Conservation (phyloP, 1,139 yeast genomes). For the Kodamaea anthophila region DNA sequence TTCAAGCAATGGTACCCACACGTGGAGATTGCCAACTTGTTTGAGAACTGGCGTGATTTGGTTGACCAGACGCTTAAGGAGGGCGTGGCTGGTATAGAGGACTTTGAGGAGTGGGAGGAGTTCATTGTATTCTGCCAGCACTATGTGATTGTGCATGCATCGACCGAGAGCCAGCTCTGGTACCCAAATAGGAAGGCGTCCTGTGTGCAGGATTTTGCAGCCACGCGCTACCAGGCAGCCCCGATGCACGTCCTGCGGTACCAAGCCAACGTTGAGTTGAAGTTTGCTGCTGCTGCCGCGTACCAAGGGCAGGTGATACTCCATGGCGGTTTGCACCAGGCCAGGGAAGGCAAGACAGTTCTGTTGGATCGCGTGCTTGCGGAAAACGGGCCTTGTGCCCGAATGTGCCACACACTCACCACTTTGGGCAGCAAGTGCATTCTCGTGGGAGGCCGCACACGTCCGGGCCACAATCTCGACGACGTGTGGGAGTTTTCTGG, state of each 20-base stretch:
- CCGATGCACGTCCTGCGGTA: conserved; percentile 5
- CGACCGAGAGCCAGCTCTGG: conserved; percentile 14
- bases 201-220: conserved; percentile 7
- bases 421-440: conserved; percentile 23
- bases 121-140: conserved; percentile 73
- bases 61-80: conserved; percentile 35
- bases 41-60: conserved; percentile 49
- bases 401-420: conserved; percentile 59
- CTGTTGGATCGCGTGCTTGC: conserved; percentile 1
- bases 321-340: conserved; percentile 54
- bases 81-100: conserved; percentile 49
- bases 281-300: conserved; percentile 40
- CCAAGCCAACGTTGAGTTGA: conserved; percentile 25
- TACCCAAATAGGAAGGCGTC: conserved; percentile 2
- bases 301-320: conserved; percentile 22
- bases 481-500: conserved; percentile 37
- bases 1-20: conserved; percentile 39
- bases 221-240: conserved; percentile 3
- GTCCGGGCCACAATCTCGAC: conserved; percentile 44
- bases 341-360: conserved; percentile 25
- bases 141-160: conserved; percentile 64
- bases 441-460: conserved; percentile 64
- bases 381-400: conserved; percentile 25
- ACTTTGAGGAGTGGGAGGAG: conserved; percentile 83
- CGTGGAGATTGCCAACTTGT: conserved; percentile 52